Base-by-base conservation (phyloP, 495 filamentous ascomycete species). In the Bombardia bombarda region DNA sequence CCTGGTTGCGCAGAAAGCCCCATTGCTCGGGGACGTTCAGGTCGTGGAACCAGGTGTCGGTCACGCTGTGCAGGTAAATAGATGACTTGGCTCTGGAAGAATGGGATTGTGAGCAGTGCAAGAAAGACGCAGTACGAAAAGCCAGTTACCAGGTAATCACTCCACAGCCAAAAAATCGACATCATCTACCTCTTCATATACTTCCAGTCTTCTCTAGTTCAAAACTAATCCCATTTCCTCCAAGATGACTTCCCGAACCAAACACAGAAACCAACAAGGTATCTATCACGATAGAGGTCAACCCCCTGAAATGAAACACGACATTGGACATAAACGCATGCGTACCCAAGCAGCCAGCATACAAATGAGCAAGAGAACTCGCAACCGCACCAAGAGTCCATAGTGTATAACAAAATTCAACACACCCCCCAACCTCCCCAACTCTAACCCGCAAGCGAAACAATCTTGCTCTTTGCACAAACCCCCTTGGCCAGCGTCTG, bases 1-100 rank as follows among this genome's bases (percentile, higher is more conserved):
- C 73, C 55, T 87, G 81, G 52, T 80, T 80, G 83, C 79, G 85
- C 28, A 84, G 65, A 55, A 90, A 93, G 0, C 87, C 87, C 67
- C 86, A 92, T 30, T 77, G 68, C 53, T 92, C 84, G 0, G 84
- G 79, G 18, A 77, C 63, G 45, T 82, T 78, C 18, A 86, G 37
- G 55, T 90, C 75, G 36, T 83, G 64, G 23, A 45, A 87, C 52
- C 76, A 73, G 12, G 70, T 60, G 0, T 82, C 78, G 39, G 86
- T 80, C 35, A 90, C 42, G 22, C 76, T 77, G 59, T 92, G 77
- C 17, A 77, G 77, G 60, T 92, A 93, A 14, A n/a, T n/a, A n/a
- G n/a, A 56, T 45, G 34, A 39, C 54, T 1, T 57, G 43, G 35
- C 31, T 55, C 47, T 84, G 79, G 18, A 79, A 62, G 53, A 60